Evolutionary conservation across 495 filamentous ascomycete species (phyloP).

Genomic region (Penicillium coffeae): DNA sequence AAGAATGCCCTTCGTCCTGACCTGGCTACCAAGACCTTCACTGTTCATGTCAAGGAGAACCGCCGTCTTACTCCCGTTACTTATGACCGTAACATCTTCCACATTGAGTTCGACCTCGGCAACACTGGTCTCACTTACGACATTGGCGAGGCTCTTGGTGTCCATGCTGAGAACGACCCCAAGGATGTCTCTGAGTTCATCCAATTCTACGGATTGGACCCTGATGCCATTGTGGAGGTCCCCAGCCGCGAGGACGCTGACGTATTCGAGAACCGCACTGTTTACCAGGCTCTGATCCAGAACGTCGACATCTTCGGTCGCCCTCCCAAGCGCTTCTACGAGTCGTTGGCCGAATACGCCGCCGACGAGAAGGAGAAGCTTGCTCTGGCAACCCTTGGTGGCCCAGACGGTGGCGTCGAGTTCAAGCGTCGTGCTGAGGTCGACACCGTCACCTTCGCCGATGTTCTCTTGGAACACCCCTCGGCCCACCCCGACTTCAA

Average conservation of each 20-base stretch:
- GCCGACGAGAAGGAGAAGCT: constrained; percentile 77
- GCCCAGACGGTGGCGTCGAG: constrained; percentile 81
- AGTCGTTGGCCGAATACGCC: constrained; percentile 82
- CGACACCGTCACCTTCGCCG: constrained; percentile 88
- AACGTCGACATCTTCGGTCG: constrained; percentile 97
- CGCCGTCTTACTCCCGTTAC: constrained; percentile 80
- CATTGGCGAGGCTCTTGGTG: constrained; percentile 96
- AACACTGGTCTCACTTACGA: constrained; percentile 87
- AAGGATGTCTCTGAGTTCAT: constrained; percentile 80
- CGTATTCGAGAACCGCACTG: constrained; percentile 82
- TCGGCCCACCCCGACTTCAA: constrained; percentile 88
- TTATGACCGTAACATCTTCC: constrained; percentile 99
- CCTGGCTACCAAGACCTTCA: constrained; percentile 75
- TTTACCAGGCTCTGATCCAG: constrained; percentile 88
- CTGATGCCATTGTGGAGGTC: constrained; percentile 82
- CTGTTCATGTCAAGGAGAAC: constrained; percentile 91
- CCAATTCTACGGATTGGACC: constrained; percentile 76
- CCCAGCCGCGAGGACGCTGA: constrained; percentile 76
- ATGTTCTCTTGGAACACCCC: constrained; percentile 80
- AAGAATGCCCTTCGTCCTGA: constrained; percentile 75
- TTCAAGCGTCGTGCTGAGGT: constrained; percentile 94
- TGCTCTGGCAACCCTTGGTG: constrained; percentile 69
- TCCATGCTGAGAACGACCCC: constrained; percentile 89
- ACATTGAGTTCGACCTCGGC: constrained; percentile 97
- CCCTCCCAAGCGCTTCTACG: constrained; percentile 96